phyloP scores from a whole-genome alignment of 257 asterid genomes.

The Nicotiana benthamiana region DNA sequence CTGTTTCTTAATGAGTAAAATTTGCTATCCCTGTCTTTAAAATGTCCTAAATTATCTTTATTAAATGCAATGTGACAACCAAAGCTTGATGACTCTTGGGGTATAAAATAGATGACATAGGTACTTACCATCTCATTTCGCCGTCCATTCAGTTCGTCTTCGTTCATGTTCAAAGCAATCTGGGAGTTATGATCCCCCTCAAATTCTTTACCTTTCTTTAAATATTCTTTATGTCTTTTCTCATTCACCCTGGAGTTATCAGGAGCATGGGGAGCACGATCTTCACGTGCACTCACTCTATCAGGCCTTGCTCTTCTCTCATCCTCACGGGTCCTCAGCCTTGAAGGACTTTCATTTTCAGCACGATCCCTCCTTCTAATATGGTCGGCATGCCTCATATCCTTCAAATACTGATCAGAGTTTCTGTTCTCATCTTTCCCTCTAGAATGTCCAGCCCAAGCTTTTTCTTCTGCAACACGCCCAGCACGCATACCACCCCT shows the following conservation, averaged over 20 bases:
- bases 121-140: constrained; percentile 72
- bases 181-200: constrained; percentile 54
- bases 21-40: not conserved
- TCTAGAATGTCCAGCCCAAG: constrained; percentile 53
- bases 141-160: constrained; percentile 47
- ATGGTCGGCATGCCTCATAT: constrained; percentile 52
- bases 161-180: constrained; percentile 46
- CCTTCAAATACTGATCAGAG: constrained; percentile 51
- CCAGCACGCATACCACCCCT: constrained; percentile 49
- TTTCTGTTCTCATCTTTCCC: constrained; percentile 67
- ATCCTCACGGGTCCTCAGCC: constrained; percentile 63
- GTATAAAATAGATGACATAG: constrained; percentile 26
- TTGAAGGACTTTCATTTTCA: constrained; percentile 57
- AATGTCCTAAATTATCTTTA: not conserved
- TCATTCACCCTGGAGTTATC: constrained; percentile 54
- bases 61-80: not conserved
- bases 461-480: constrained; percentile 61
- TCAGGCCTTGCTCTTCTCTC: constrained; percentile 69
- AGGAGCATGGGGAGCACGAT: constrained; percentile 44
- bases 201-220: constrained; percentile 59
- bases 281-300: constrained; percentile 51
- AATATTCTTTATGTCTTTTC: constrained; percentile 42
- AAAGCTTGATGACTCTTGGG: constrained; percentile 15
- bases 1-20: not conserved
- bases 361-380: constrained; percentile 60